phyloP scores from a whole-genome alignment of 148 eudicot genomes.

The Mesembryanthemum crystallinum region DNA sequence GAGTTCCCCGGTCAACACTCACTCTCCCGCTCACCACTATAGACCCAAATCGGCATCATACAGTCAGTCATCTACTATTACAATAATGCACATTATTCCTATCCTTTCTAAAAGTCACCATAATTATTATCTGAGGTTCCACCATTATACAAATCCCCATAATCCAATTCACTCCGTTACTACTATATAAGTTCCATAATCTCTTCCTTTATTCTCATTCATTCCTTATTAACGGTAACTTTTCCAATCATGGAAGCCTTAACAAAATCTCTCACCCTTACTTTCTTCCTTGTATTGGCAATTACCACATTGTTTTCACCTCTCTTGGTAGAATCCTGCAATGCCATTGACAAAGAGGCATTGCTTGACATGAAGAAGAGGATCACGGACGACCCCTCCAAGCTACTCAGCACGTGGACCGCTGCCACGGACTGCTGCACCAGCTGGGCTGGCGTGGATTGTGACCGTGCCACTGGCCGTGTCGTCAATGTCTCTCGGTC shows the following conservation, averaged over 20 bases:
- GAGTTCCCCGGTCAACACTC: slow-evolving; percentile 8
- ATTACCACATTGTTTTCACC: slow-evolving; percentile 4
- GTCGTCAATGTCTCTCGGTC: slow-evolving; percentile 64
- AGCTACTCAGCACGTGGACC: slow-evolving; percentile 51
- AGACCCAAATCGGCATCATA: not conserved
- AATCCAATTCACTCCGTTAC: no score
- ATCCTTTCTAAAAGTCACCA: no score
- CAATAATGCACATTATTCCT: not conserved
- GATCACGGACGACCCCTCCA: slow-evolving; percentile 69
- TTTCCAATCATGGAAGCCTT: slow-evolving; percentile 16
- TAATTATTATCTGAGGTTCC: not conserved
- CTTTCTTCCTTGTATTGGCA: slow-evolving; percentile 20
- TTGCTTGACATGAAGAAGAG: slow-evolving; percentile 48
- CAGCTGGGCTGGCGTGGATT: slow-evolving; percentile 65
- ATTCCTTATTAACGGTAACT: not conserved
- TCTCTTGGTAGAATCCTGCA: slow-evolving; percentile 36
- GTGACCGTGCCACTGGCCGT: slow-evolving; percentile 46
- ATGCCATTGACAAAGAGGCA: slow-evolving; percentile 54
- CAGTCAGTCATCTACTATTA: not conserved
- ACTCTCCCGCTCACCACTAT: not conserved
- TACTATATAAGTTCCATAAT: not conserved
- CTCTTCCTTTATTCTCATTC: not conserved
- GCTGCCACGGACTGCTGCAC: slow-evolving; percentile 68
- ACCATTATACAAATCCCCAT: no score
- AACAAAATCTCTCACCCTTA: slow-evolving; percentile 9